Percentiles rank a stretch among this genome's conserved stretches.
Evolutionary conservation across 257 asterid genomes (phyloP).

Genomic region (Eustoma russellianum): DNA sequence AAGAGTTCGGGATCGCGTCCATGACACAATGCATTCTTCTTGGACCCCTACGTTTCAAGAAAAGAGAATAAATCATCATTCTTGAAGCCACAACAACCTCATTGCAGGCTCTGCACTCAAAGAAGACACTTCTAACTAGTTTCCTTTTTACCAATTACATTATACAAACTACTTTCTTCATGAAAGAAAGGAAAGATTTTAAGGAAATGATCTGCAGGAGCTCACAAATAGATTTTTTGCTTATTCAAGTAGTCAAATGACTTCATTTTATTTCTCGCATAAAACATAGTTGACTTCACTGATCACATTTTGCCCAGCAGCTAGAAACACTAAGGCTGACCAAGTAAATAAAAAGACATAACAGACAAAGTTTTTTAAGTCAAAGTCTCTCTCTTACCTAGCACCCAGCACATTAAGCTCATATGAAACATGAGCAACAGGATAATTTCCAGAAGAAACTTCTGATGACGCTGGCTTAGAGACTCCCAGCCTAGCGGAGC

Average conservation of each 20-base stretch:
- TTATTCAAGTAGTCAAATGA: too few species aligned
- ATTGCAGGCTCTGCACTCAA: neutral
- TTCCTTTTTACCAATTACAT: neutral
- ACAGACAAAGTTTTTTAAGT: neutral
- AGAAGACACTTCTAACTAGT: neutral
- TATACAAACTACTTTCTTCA: neutral
- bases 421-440: constrained; percentile 72
- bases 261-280: too few species aligned
- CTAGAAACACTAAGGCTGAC: too few species aligned
- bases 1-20: constrained; percentile 59
- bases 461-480: constrained; percentile 45
- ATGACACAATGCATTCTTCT: constrained; percentile 73
- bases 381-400: constrained; percentile 31
- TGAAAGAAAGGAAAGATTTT: too few species aligned
- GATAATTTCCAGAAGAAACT: constrained; percentile 51
- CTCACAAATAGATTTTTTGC: too few species aligned
- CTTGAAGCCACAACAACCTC: neutral
- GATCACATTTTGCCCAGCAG: too few species aligned
- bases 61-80: neutral
- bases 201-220: too few species aligned
- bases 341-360: neutral
- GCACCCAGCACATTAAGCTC: constrained; percentile 80
- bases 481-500: constrained; percentile 46
- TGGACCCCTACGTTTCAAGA: constrained; percentile 57
- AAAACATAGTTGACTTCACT: too few species aligned